Conservation (phyloP, 1,284 basidiomycete genomes). For the Coniferiporia sulphurascens region DNA sequence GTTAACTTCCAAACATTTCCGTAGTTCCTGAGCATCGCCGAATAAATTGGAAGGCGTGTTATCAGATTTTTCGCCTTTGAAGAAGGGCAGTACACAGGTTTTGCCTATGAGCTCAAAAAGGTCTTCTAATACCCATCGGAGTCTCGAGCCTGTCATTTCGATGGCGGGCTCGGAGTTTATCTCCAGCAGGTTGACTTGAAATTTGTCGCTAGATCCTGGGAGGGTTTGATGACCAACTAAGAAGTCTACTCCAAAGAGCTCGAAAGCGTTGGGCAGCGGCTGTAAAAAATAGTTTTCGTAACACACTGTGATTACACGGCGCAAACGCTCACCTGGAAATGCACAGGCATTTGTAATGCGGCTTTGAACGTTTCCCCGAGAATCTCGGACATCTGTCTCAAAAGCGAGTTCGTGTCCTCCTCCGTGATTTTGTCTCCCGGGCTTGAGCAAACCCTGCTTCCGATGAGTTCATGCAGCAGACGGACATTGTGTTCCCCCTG, state of each 20-base stretch:
- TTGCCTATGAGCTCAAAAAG: slow-evolving; percentile 72
- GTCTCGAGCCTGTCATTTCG: slow-evolving; percentile 83
- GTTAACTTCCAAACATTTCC: slow-evolving; percentile 8
- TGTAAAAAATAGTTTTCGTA: slow-evolving; percentile 29
- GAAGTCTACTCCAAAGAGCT: slow-evolving; percentile 92
- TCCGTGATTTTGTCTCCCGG: slow-evolving; percentile 29
- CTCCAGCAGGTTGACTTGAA: slow-evolving; percentile 80
- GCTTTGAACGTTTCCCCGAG: slow-evolving; percentile 84
- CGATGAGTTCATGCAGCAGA: slow-evolving; percentile 73
- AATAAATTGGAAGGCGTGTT: neutral
- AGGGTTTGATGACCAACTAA: slow-evolving; percentile 55
- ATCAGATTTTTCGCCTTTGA: slow-evolving; percentile 24
- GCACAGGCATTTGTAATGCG: slow-evolving; percentile 76
- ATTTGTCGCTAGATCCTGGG: slow-evolving; percentile 24
- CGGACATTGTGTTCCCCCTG: slow-evolving; percentile 65
- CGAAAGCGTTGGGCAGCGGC: slow-evolving; percentile 90
- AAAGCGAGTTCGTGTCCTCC: slow-evolving; percentile 55
- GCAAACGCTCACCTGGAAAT: slow-evolving; percentile 66
- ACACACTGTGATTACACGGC: neutral
- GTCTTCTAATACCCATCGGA: slow-evolving; percentile 76
- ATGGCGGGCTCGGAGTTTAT: slow-evolving; percentile 97
- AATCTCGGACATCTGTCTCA: slow-evolving; percentile 59
- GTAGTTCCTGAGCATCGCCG: neutral
- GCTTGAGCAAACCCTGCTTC: slow-evolving; percentile 44
- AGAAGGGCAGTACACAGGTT: slow-evolving; percentile 69